A percentile compares a stretch with the other conserved stretches of the same genome.
Evolutionary conservation across 805 yeast genomes (phyloP).

Genomic region (Saturnispora sanitii): DNA sequence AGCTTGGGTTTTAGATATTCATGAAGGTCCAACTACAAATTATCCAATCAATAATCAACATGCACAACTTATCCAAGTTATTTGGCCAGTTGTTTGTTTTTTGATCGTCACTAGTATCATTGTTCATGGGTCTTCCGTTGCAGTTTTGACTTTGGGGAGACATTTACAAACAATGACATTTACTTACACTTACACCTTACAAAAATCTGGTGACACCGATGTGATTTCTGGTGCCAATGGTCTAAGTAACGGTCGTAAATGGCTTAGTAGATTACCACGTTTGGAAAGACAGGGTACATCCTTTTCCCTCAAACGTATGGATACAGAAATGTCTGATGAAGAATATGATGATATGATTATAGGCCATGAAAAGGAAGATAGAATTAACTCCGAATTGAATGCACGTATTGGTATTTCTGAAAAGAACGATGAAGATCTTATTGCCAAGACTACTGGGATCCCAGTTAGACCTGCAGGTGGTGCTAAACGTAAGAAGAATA

Average conservation of each 20-base stretch:
- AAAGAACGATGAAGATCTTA: conserved; percentile 4
- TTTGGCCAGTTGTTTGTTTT: conserved; percentile 47
- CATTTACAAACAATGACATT: conserved; percentile 86
- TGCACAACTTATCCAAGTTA: conserved; percentile 25
- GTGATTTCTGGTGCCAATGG: conserved; percentile 56
- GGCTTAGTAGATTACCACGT: conserved; percentile 83
- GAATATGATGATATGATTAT: too few relatives aligned
- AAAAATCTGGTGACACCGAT: conserved; percentile 42
- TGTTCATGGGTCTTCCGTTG: conserved; percentile 55
- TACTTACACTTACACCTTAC: conserved; percentile 79
- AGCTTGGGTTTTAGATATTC: conserved; percentile 29
- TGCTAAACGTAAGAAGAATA: conserved; percentile 45
- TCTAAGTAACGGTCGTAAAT: conserved; percentile 21
- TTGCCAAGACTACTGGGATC: conserved; percentile 21
- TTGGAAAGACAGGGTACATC: conserved; percentile 64
- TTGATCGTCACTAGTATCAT: conserved; percentile 44
- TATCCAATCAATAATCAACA: conserved; percentile 22
- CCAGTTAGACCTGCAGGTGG: conserved; percentile 71
- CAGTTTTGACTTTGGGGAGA: conserved; percentile 60
- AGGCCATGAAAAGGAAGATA: conserved; percentile 11
- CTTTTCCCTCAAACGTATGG: conserved; percentile 74
- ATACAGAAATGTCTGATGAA: conserved; percentile 36
- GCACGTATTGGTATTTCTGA: conserved; percentile 14
- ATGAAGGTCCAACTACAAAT: conserved; percentile 26
- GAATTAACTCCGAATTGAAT: conserved; percentile 18